These are phyloP conservation scores for Tylopilus plumbeoviolaceoides DNA, from an alignment of 768 basidiomycete genomes.

Conservation along the genomic window DNA sequence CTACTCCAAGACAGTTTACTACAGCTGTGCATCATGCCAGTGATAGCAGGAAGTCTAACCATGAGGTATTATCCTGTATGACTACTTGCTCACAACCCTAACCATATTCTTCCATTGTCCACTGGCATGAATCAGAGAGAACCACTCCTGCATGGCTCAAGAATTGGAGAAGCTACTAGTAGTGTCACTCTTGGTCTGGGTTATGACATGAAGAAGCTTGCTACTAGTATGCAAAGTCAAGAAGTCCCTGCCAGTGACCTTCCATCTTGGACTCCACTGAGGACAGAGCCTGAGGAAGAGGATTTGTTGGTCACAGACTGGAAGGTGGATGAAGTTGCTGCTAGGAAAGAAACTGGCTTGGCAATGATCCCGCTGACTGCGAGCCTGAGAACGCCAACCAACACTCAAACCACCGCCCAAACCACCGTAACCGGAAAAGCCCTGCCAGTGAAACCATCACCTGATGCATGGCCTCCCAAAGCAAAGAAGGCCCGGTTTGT, in stretches of 20 bases:
- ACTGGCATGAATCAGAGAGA: conserved; percentile 2
- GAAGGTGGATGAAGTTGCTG: conserved; percentile 8
- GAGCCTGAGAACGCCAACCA: not conserved
- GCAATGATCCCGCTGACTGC: not conserved
- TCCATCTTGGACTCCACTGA: conserved; percentile 23
- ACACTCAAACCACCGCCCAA: not conserved
- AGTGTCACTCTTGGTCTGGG: not conserved
- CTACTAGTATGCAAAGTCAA: not conserved
- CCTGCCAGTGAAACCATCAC: not conserved
- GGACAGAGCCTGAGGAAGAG: not conserved
- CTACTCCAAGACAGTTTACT: conserved; percentile 16
- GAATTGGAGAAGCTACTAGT: not conserved
- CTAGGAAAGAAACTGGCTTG: not conserved
- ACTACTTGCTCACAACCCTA: not conserved
- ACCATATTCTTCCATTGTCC: conserved; percentile 7
- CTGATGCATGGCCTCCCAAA: not conserved
- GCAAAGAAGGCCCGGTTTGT: conserved; percentile 21
- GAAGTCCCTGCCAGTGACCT: conserved; percentile 15
- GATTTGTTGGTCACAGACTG: conserved; percentile 1
- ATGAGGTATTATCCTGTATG: conserved; percentile 11
- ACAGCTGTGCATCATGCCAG: conserved; percentile 6
- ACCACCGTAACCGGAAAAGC: not conserved
- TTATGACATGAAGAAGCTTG: not conserved
- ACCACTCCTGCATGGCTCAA: conserved; percentile 1
- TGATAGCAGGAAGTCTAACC: not conserved